Evolutionary conservation across 805 yeast genomes (phyloP), one percentile per base, ranked within the genome.

Genomic region (Wickerhamomyces chambardii): DNA sequence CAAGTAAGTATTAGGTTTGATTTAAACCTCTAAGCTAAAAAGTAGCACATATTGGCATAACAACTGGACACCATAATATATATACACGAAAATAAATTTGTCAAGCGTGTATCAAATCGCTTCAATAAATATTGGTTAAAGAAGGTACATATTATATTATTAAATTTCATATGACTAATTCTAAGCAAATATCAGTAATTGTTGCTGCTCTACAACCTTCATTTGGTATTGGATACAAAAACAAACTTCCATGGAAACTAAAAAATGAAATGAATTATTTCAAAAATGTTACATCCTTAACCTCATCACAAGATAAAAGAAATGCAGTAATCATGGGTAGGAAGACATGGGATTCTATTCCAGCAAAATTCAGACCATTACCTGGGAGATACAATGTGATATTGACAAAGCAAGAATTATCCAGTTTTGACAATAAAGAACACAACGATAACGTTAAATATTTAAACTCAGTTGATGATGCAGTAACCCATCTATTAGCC

Each of bases 321-420:
- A 85, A 86, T 52, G 94, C 84, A 0, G 97, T 92, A 12, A 68
- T 92, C 4, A 92, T 92, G 98, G 98, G 98, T 12, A 70, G 97
- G 39, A 83, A 78, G 51, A 90, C 97, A 2, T 92, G 97, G 95
- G 92, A 87, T 24, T 84, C 95, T 7, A 89, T 92, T 24, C 97
- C 98, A 0, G 41, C 58, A 2, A 78, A 70, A 52, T 92, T 86
- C 59, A 66, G 95, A 42, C 98, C 98, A 0, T 65, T 92, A 31
- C 78, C 80, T 3, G 74, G 66, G 33, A 68, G 98, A 38, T 37
- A 75, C 19, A 92, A 92, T 55, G 75, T 87, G 12, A 75, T 92
- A 0, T 59, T 92, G 10, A 81, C 95, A 18, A 59, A 87, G 33
- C 51, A 55, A 26, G 44, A 48, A 30, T 30, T 42, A 4, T 15